Evolutionary conservation across 2,329 filamentous ascomycete species (phyloP).

Genomic region (Xylariaceae sp.): DNA sequence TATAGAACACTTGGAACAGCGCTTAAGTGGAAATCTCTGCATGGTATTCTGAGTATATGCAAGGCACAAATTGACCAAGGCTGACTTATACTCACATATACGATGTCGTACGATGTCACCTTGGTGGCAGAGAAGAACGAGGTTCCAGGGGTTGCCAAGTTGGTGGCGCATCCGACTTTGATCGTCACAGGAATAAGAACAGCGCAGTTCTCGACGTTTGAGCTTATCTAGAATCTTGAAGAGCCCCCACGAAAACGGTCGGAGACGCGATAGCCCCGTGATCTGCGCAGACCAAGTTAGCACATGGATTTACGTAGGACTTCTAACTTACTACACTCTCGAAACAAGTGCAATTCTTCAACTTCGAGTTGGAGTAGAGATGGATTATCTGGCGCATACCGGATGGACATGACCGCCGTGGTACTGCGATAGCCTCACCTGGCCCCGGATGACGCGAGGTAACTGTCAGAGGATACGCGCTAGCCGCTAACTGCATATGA

Average conservation of each 20-base stretch:
- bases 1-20: too few species aligned
- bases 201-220: background rate
- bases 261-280: background rate
- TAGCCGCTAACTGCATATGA: slow-evolving; percentile 5
- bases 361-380: background rate
- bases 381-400: background rate
- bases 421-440: background rate
- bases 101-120: background rate
- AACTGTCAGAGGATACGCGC: slow-evolving; percentile 2
- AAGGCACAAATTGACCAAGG: background rate
- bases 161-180: too few species aligned
- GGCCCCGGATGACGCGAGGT: background rate
- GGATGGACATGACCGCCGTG: background rate
- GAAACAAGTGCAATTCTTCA: background rate
- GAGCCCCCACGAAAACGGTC: background rate
- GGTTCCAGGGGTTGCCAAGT: background rate
- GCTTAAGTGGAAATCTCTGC: background rate
- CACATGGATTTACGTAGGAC: background rate
- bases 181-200: background rate
- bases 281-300: background rate
- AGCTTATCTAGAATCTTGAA: background rate
- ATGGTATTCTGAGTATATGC: slow-evolving; percentile 1
- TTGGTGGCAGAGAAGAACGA: background rate
- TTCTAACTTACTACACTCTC: background rate
- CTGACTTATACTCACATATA: background rate